phyloP scores from a whole-genome alignment of 164 flowering plant species.

The Macadamia integrifolia region DNA sequence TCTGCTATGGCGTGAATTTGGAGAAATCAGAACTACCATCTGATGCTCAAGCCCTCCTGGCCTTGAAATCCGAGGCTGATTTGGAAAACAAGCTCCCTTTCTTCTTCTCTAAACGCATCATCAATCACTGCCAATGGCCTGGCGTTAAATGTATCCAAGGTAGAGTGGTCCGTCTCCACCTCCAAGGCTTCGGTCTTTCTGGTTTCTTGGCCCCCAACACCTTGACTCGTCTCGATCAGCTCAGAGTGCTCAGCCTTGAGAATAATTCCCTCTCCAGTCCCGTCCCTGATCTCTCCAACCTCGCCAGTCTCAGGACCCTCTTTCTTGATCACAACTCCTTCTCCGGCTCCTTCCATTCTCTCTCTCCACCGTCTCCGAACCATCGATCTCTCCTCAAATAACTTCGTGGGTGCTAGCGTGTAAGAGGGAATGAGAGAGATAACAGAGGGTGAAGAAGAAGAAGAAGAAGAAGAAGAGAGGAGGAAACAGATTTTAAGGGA shows the following conservation, averaged over 20 bases:
- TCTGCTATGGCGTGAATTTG: neutral
- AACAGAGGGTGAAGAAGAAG: too few relatives aligned
- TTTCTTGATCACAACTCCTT: constrained; percentile 67
- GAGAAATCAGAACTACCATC: constrained; percentile 5
- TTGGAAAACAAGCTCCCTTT: constrained; percentile 32
- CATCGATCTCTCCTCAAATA: constrained; percentile 65
- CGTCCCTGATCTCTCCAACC: constrained; percentile 64
- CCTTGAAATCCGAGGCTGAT: constrained; percentile 67
- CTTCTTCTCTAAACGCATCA: constrained; percentile 20
- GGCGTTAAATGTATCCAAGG: constrained; percentile 53
- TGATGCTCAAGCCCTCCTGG: constrained; percentile 55
- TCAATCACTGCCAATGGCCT: constrained; percentile 55
- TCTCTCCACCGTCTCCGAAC: constrained; percentile 55
- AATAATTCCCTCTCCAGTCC: constrained; percentile 76
- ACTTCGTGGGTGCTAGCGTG: constrained; percentile 49
- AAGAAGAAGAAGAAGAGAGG: too few relatives aligned
- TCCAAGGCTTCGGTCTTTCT: constrained; percentile 36
- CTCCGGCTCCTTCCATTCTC: constrained; percentile 48
- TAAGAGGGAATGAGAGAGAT: too few relatives aligned
- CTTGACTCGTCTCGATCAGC: constrained; percentile 56
- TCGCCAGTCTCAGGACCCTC: constrained; percentile 61
- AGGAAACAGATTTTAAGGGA: too few relatives aligned
- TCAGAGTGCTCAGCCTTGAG: constrained; percentile 65
- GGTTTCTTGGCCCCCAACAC: constrained; percentile 54
- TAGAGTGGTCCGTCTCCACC: constrained; percentile 45